Evolutionary conservation across 1,284 basidiomycete genomes (phyloP).

Genomic region (Ceratobasidium sp.): DNA sequence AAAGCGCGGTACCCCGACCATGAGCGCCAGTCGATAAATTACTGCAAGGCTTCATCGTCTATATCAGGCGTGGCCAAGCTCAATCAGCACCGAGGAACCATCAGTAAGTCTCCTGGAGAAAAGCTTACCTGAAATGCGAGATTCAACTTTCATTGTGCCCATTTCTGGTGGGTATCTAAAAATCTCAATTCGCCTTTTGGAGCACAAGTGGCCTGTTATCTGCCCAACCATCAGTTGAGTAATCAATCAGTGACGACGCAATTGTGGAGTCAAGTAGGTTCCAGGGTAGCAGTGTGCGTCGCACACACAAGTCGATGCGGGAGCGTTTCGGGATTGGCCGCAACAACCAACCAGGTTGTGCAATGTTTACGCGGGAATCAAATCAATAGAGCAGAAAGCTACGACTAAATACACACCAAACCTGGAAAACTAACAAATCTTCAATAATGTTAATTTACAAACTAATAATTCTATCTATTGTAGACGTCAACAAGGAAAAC

Average conservation of each 20-base stretch:
- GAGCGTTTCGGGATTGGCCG: neutral
- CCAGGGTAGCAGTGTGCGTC: neutral
- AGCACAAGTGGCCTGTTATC: neutral
- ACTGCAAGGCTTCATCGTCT: too few relatives aligned
- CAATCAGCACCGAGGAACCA: neutral
- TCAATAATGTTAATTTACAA: constrained; percentile 2
- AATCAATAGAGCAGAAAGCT: neutral
- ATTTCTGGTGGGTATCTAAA: neutral
- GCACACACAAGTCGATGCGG: neutral
- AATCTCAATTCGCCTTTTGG: neutral
- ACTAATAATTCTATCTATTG: neutral
- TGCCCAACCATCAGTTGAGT: neutral
- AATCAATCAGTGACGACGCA: neutral
- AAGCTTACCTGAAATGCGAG: neutral
- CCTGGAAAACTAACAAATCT: neutral
- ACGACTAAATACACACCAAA: constrained; percentile 14
- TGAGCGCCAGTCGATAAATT: too few relatives aligned
- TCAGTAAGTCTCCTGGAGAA: neutral
- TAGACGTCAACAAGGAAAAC: neutral
- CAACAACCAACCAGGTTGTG: neutral
- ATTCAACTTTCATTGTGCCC: neutral
- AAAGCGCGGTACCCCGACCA: too few relatives aligned
- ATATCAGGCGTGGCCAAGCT: neutral
- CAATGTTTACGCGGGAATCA: neutral
- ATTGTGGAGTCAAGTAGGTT: neutral